Base-by-base conservation (phyloP, 768 basidiomycete species). In the Collybia sp. region DNA sequence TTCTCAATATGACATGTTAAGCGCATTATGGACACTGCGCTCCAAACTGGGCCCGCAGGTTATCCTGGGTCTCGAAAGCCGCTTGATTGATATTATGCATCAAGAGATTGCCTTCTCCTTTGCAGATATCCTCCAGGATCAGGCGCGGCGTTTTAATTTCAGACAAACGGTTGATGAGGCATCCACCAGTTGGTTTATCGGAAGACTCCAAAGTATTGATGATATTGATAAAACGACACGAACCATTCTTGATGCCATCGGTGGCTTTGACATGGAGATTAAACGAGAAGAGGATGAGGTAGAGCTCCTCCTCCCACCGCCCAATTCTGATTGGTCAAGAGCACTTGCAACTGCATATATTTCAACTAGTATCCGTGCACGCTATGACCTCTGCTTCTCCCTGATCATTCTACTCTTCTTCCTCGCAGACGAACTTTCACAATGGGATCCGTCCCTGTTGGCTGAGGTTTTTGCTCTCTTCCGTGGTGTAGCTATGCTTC, bases 31-130 rank as follows among this genome's bases (percentile, higher is more conserved):
- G 83, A 77, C 69, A 33, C 61, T 89, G 45, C 77, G 80, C 41
- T 65, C 68, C 46, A 79, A 74, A 54, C 59, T 88, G n/a, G 83
- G 80, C 5, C 73, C 77, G 9, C 77, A 76, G 41, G 64, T 73
- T 30, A 70, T 84, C 54, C 67, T 75, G 12, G 69, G 67, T 31
- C 56, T 88, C 50, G 87, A 91, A 58, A 70, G 60, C 45, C 71
- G 77, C 43, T 63, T 86, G 12, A 61, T 76, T 30, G 83, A 85
- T 50, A 72, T 87, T 45, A 63, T 86, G 44, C 85, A 81, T 45
- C 88, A 91, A 60, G 88, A 91, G 56, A 78, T 81, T 30, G 84
- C 83, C 0, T 90, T 88, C 62, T 79, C 86, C 1, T 83, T 85
- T 49, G 74, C 77, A 6, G 89, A 93, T 49, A 82, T 92, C 40